Percentiles rank a stretch among this genome's conserved stretches.
Conservation (phyloP, 768 basidiomycete genomes). For the Auriculariales sp. region DNA sequence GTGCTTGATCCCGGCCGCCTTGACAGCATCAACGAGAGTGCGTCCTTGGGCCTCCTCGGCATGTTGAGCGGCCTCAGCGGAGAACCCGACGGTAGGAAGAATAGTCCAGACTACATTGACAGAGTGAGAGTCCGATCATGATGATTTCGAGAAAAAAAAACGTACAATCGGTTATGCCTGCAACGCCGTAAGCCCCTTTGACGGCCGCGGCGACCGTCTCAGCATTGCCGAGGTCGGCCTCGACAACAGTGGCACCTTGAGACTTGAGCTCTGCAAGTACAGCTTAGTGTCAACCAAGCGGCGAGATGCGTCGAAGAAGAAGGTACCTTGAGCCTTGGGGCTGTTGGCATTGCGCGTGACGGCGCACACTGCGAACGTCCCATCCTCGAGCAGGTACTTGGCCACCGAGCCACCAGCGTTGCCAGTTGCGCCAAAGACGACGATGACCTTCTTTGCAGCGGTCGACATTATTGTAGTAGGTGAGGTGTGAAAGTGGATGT, state of each 20-base stretch:
- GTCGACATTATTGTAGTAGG: no score
- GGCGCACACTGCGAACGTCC: slow-evolving; percentile 19
- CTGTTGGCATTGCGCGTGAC: slow-evolving; percentile 18
- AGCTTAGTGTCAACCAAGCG: background rate
- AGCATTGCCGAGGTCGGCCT: slow-evolving; percentile 5
- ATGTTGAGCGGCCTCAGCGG: background rate
- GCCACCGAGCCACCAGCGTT: slow-evolving; percentile 19
- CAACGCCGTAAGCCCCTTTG: slow-evolving; percentile 8
- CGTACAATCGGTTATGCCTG: slow-evolving; percentile 7
- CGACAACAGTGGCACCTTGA: slow-evolving; percentile 12
- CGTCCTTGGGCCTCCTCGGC: slow-evolving; percentile 6
- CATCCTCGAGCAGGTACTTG: slow-evolving; percentile 17
- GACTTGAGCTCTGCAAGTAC: slow-evolving; percentile 8
- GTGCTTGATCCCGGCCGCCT: slow-evolving; percentile 12
- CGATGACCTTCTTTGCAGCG: slow-evolving; percentile 15
- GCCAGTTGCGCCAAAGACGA: slow-evolving; percentile 23
- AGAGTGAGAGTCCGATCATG: no score
- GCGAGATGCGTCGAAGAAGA: background rate
- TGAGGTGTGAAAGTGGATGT: no score
- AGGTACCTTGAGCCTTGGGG: slow-evolving; percentile 12
- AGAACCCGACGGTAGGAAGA: background rate
- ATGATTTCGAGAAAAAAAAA: no score
- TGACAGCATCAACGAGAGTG: slow-evolving; percentile 14
- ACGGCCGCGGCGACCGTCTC: slow-evolving; percentile 1
- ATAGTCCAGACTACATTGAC: background rate